These are phyloP conservation scores for Cubamyces sp. DNA, from an alignment of 768 basidiomycete genomes.

Conservation along the genomic window DNA sequence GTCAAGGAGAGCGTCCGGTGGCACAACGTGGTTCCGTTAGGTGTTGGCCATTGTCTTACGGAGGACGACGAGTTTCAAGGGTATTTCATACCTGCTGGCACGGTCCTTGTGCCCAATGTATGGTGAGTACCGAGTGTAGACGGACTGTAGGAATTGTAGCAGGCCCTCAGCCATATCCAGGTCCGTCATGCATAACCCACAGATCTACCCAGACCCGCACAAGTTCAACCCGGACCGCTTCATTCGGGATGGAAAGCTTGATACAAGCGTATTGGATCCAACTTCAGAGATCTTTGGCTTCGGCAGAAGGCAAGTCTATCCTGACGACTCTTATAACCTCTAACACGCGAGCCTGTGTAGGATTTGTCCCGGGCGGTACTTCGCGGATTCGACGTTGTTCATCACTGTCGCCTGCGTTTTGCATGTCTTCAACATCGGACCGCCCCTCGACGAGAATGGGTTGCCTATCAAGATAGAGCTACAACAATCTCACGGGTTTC, in stretches of 20 bases:
- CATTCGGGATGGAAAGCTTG: background rate
- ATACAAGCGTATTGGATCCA: conserved; percentile 36
- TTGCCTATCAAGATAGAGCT: background rate
- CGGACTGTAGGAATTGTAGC: background rate
- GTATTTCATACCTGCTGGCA: conserved; percentile 29
- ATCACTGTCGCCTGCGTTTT: conserved; percentile 7
- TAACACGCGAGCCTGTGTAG: background rate
- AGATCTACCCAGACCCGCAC: conserved; percentile 22
- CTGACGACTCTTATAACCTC: background rate
- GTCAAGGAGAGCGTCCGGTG: conserved; percentile 19
- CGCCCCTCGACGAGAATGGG: conserved; percentile 3
- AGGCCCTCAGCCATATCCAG: background rate
- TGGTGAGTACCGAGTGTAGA: conserved; percentile 24
- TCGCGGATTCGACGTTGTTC: conserved; percentile 11
- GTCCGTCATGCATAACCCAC: conserved; percentile 17
- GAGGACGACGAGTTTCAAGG: conserved; percentile 30
- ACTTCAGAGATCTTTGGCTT: conserved; percentile 28
- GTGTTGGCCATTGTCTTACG: conserved; percentile 33
- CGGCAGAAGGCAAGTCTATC: conserved; percentile 25
- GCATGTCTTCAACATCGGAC: conserved; percentile 7
- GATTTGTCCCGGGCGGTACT: conserved; percentile 18
- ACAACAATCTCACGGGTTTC: background rate
- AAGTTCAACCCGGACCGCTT: conserved; percentile 16
- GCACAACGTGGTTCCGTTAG: conserved; percentile 14
- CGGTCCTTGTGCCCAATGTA: conserved; percentile 29